Percentiles rank a stretch among this genome's conserved stretches.
Evolutionary conservation across 148 eudicot species (phyloP).

Genomic region (Vaccinium vitisidaea): DNA sequence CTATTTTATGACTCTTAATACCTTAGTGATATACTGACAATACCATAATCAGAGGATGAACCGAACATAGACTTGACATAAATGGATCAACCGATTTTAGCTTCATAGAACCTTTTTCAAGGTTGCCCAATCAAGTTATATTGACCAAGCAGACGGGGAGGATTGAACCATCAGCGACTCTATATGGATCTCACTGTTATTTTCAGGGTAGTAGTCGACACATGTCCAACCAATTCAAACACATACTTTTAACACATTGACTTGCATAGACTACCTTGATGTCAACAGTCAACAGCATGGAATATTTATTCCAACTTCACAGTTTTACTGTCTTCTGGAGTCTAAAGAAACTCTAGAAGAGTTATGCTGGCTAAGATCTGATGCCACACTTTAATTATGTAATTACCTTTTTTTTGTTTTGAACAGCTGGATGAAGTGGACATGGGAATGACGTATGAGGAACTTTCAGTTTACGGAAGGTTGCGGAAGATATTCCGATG

Average conservation of each 20-base stretch:
- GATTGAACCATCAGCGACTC: neutral
- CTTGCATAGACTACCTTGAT: neutral
- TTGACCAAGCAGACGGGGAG: neutral
- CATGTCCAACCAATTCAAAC: neutral
- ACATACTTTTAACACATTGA: neutral
- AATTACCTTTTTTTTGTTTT: neutral
- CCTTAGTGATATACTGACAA: neutral
- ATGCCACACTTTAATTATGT: neutral
- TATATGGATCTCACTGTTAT: no score
- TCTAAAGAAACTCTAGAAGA: neutral
- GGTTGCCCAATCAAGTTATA: no score
- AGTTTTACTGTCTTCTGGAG: neutral
- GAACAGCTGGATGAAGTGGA: constrained; percentile 94
- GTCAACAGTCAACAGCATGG: neutral
- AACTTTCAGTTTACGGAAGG: constrained; percentile 89
- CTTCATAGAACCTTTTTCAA: neutral
- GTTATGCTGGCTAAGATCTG: neutral
- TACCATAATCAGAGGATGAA: no score
- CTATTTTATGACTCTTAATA: neutral
- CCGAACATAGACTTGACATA: no score
- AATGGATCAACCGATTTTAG: neutral
- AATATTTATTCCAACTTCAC: neutral
- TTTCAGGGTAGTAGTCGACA: neutral
- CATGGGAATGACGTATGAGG: constrained; percentile 99
- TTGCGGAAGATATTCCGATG: constrained; percentile 87